Percentiles rank a stretch among this genome's conserved stretches.
Conservation (phyloP, 2,329 filamentous ascomycete species). For the Tolypocladium amazonense region DNA sequence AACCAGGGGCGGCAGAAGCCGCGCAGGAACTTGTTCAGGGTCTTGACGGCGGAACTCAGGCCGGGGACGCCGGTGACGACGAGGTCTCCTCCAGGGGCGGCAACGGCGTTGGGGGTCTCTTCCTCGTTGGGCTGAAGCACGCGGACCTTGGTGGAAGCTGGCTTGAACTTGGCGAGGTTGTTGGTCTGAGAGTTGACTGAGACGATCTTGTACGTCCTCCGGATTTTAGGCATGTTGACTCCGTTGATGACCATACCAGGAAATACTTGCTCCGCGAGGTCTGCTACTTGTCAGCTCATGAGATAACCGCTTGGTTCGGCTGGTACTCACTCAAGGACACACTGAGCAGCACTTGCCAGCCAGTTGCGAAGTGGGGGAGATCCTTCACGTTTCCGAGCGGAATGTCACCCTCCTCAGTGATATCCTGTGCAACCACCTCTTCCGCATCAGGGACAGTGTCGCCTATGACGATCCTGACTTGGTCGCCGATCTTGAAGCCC, state of each 20-base stretch:
- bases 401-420: constrained; percentile 28
- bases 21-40: constrained; percentile 56
- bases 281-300: constrained; percentile 21
- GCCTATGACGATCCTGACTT: constrained; percentile 47
- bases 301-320: not conserved
- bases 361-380: constrained; percentile 21
- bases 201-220: constrained; percentile 39
- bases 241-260: constrained; percentile 62
- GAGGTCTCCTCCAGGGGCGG: constrained; percentile 21
- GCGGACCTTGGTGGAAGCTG: constrained; percentile 24
- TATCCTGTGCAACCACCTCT: constrained; percentile 50
- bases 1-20: constrained; percentile 35
- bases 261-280: constrained; percentile 56
- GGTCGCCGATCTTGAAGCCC: constrained; percentile 61
- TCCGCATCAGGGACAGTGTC: constrained; percentile 43
- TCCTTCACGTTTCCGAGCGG: constrained; percentile 18
- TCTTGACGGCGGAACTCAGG: constrained; percentile 49
- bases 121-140: constrained; percentile 22
- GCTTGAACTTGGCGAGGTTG: constrained; percentile 32
- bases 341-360: constrained; percentile 26
- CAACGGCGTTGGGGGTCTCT: constrained; percentile 6
- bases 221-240: constrained; percentile 22
- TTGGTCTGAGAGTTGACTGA: constrained; percentile 42
- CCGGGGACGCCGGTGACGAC: constrained; percentile 53
- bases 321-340: constrained; percentile 19